Evolutionary conservation across 768 basidiomycete genomes (phyloP), one percentile per base, ranked within the genome.

Genomic region (Tricholoma sp.): DNA sequence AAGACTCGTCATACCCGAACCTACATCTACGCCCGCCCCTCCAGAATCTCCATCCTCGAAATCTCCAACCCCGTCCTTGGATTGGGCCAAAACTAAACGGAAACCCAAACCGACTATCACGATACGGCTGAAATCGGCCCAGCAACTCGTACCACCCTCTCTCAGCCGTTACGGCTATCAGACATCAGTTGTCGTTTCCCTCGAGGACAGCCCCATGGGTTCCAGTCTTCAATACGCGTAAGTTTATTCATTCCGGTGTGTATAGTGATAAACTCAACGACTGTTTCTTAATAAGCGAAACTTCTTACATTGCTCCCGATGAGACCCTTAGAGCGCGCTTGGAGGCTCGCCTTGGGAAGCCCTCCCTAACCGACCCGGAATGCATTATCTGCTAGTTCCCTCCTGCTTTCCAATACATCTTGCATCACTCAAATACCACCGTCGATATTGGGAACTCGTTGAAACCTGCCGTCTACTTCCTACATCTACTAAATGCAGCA

Each of bases 201-300:
- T 83, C 19, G 74, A 77, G 51, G 75, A 72, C 27, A 78, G 61
- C 59, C 58, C 62, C 50, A 67, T 67, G 68, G 83, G 74, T 2
- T 66, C 72, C 0, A 79, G 79, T 54, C 63, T 86, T 5, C 77
- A 81, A 52, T 82, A 82, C 54, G 74, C 76, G 84, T 85, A 55
- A 67, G 83, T 54, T 27, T 9, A 2, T 29, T 34, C n/a, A 10
- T 16, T 10, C 19, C 9, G 19, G 14, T 11, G 29, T 45, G 43
- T 54, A 66, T 32, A 43, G 39, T 50, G 21, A 18, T 32, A 55
- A 18, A 22, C 41, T 29, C 22, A 2, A 12, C n/a, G 50, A 55
- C n/a, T 55, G 18, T 50, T 41, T 7, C 19, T 50, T 5, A 49
- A 32, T 10, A 45, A 80, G 78, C 2, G 77, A 76, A 21, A 81